A percentile compares a stretch with the other conserved stretches of the same genome.
Conservation (phyloP, 129 eudicot species). For the Glebionis coronaria region DNA sequence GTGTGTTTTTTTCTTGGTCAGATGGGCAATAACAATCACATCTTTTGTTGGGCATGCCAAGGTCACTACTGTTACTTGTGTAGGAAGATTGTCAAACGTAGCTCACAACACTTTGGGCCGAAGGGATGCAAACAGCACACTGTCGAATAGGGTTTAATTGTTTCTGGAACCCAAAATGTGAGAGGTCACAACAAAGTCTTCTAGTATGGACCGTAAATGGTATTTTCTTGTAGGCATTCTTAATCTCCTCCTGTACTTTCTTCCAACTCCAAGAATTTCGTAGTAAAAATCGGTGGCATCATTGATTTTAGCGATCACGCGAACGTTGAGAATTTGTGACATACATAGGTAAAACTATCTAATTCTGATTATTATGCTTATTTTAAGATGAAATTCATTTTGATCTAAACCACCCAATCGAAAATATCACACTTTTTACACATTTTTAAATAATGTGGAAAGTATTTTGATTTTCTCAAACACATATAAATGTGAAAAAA, state of each 20-base stretch:
- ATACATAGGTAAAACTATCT: too few species aligned
- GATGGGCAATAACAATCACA: too few species aligned
- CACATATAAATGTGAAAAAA: too few species aligned
- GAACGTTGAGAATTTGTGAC: too few species aligned
- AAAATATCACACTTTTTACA: too few species aligned
- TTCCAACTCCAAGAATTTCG: not conserved
- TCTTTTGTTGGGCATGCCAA: too few species aligned
- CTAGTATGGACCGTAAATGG: not conserved
- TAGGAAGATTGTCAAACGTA: conserved; percentile 55
- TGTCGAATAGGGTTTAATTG: conserved; percentile 29
- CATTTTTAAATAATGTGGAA: too few species aligned
- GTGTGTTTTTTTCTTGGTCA: too few species aligned
- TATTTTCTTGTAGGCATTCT: not conserved
- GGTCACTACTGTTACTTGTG: conserved; percentile 81
- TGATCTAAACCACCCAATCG: too few species aligned
- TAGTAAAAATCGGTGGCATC: not conserved
- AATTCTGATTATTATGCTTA: too few species aligned
- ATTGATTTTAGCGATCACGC: not conserved
- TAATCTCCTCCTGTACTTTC: not conserved
- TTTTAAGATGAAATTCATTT: too few species aligned
- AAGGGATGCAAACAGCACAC: conserved; percentile 96
- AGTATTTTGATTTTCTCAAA: too few species aligned
- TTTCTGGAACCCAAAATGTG: not conserved
- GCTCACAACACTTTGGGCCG: conserved; percentile 68
- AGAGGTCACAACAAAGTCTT: not conserved